Evolutionary conservation across 2,329 filamentous ascomycete species (phyloP).

Genomic region (Biscogniauxia mediterranea): DNA sequence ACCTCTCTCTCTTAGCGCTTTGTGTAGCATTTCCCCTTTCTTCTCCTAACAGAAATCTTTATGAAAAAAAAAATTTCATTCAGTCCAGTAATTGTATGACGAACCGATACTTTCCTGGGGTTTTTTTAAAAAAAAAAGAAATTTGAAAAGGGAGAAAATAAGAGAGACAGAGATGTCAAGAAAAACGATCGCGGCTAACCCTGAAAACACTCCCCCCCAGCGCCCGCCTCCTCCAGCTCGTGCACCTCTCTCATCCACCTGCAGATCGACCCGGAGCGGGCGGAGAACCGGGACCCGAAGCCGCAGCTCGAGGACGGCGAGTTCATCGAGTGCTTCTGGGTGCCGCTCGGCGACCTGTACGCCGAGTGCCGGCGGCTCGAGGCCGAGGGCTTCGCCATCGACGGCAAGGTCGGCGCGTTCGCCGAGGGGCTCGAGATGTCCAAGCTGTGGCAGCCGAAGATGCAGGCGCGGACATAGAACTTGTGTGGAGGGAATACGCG

Average conservation of each 20-base stretch:
- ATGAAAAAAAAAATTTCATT: too few species aligned
- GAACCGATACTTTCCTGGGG: too few species aligned
- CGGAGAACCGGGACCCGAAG: conserved; percentile 44
- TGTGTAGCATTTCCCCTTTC: too few species aligned
- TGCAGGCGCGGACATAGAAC: too few species aligned
- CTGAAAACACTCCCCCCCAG: conserved; percentile 8
- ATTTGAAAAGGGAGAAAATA: too few species aligned
- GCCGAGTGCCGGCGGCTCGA: conserved; percentile 44
- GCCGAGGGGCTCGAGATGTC: conserved; percentile 31
- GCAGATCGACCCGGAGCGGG: conserved; percentile 42
- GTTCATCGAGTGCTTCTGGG: conserved; percentile 51
- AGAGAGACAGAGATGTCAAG: too few species aligned
- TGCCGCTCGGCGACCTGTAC: conserved; percentile 45
- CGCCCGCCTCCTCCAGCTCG: conserved; percentile 32
- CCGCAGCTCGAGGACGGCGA: conserved; percentile 49
- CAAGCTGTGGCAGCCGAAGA: conserved; percentile 19
- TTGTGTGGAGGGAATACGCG: too few species aligned
- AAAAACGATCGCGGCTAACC: conserved; percentile 7
- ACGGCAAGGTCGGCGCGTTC: conserved; percentile 33
- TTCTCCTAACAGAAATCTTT: too few species aligned
- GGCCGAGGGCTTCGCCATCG: conserved; percentile 30
- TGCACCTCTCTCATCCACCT: conserved; percentile 39
- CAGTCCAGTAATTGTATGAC: too few species aligned
- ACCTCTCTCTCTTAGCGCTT: too few species aligned
- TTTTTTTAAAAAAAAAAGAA: too few species aligned